phyloP scores from a whole-genome alignment of 2,329 filamentous ascomycete genomes.

The Pseudogymnoascus sp. region DNA sequence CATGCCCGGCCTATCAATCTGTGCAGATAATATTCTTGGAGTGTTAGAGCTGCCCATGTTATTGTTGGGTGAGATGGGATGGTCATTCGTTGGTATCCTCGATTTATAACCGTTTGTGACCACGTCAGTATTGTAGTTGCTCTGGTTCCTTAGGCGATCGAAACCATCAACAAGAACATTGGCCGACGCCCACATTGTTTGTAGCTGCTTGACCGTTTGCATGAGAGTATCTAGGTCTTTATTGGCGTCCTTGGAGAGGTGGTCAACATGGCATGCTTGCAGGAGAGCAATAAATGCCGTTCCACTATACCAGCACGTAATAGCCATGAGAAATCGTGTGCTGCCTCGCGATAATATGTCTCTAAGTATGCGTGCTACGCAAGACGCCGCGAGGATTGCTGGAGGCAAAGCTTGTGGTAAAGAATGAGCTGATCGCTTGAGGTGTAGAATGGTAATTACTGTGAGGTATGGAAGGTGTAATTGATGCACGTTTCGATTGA shows the following conservation, averaged over 20 bases:
- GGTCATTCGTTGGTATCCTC: background rate
- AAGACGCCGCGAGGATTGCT: constrained; percentile 34
- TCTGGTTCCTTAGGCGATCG: constrained; percentile 22
- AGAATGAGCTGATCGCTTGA: constrained; percentile 31
- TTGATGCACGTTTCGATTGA: constrained; percentile 37
- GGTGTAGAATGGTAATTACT: constrained; percentile 35
- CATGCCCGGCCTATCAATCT: constrained; percentile 16
- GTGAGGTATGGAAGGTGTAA: constrained; percentile 37
- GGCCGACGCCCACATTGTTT: constrained; percentile 32
- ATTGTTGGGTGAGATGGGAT: background rate
- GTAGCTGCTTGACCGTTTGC: constrained; percentile 29
- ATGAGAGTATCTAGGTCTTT: constrained; percentile 30
- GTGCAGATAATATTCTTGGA: background rate
- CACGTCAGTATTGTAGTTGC: constrained; percentile 8
- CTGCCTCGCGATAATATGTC: constrained; percentile 35
- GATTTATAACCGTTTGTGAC: background rate
- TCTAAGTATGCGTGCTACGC: constrained; percentile 32
- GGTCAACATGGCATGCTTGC: constrained; percentile 31
- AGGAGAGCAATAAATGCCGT: constrained; percentile 36
- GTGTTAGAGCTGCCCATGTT: background rate
- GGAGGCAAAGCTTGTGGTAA: constrained; percentile 33
- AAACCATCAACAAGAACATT: constrained; percentile 31
- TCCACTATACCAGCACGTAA: constrained; percentile 38
- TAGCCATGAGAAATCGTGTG: constrained; percentile 36
- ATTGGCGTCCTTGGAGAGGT: constrained; percentile 28